Base-by-base conservation (phyloP, 192 early-diverging fungal species). In the Coemansia sp. region DNA sequence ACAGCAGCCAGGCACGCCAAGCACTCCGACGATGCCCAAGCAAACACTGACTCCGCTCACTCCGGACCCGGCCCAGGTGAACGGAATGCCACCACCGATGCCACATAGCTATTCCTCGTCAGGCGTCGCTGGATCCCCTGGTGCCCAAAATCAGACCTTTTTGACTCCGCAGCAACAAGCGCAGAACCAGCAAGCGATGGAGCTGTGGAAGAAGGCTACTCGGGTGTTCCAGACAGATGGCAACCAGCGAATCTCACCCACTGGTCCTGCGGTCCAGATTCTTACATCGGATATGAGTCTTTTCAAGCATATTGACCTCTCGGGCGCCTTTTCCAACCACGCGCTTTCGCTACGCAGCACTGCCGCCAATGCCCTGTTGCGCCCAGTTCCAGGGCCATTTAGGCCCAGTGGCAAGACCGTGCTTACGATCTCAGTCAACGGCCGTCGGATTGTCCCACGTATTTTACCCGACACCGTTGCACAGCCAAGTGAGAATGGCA, bases 301-400 rank as follows among this genome's bases (percentile, higher is more conserved):
- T 61, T 84, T 84, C 67, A 43, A 76, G 66, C 81, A 84, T 16
- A 49, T 84, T n/a, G 41, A 70, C 9, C 74, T 84, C 3, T 62
- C 65, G 44, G 62, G 49, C 27, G 42, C 66, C 5, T 77, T 76
- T 15, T 34, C 57, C 54, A 76, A 78, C 54, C 81, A 84, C 12
- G 81, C 81, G 7, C 46, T 84, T 16, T 71, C 65, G 15, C 49
- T 84, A 27, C 74, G 73, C 12, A 51, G 40, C 18, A 60, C 77
- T 5, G 65, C 77, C 13, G 68, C 36, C 31, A 52, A 31, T 15
- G 49, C 75, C 51, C 65, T 84, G 41, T 34, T 84, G 36, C 81
- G 81, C 11, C 81, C 81, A 7, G 70, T 77, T 16, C 81, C 81
- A 2, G 81, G 81, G 1, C 81, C 81, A 15, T 76, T 76, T 24